Evolutionary conservation across 768 basidiomycete genomes (phyloP), one percentile per base, ranked within the genome.

Genomic region (Lentinula lateritia): DNA sequence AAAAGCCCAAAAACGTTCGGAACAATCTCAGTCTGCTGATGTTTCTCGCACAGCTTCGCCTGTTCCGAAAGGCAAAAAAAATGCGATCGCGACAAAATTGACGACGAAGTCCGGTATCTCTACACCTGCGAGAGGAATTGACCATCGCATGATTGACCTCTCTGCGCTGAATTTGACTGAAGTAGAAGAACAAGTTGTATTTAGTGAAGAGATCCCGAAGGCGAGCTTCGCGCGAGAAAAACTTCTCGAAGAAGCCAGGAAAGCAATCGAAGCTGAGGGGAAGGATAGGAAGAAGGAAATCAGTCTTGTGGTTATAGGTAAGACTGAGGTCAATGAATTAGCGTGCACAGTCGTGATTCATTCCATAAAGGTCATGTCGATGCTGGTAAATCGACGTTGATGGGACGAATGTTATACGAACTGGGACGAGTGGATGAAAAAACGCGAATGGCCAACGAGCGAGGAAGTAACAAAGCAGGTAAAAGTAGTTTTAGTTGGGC

Each of bases 401-500:
- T 98, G 93, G 97, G 97, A 1, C 81, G 96, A 60, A 68, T 99
- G 62, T 69, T 98, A 56, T 98, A 98, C 71, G 97, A 98, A 64
- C 80, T 96, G 1, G 97, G 97, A 13, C 81, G 83, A 65, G 71
- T 98, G 53, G 90, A 91, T 63, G 95, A 98, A 68, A 94, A 92
- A 74, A 87, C 87, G 15, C 84, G 87, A 58, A 75, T 83, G 42
- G 85, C 88, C 12, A 98, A 96, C 69, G 95, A 98, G 73, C 79
- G 94, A 63, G 95, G 90, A 39, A 95, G 93, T 64, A 86, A 79
- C 62, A 95, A 90, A 71, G 85, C 86, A 1, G 97, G 97, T 0
- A 99, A 99, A 75, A 83, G 89, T 63, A 96, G 93, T 67, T 99
- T 99, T 69, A 93, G 91, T 61, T 98, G 95, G 89, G 97, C 97